phyloP scores from a whole-genome alignment of 192 early-diverging fungal genomes.

The Backusella parvicylindrica region DNA sequence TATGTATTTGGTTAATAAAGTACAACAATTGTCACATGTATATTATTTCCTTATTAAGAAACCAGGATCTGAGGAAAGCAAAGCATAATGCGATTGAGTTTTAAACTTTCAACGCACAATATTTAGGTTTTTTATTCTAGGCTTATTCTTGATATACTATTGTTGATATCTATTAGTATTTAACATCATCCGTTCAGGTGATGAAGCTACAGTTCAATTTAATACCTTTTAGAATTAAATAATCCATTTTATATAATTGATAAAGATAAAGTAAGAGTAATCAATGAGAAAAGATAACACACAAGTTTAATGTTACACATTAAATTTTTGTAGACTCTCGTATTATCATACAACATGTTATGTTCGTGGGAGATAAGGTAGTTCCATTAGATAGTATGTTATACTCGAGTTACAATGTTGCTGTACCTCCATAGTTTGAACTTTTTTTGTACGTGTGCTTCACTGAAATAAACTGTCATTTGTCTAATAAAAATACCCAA shows the following conservation, averaged over 20 bases:
- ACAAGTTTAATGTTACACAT: not conserved
- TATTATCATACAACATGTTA: not conserved
- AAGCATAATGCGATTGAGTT: not conserved
- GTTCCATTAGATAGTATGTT: not conserved
- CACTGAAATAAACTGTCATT: not conserved
- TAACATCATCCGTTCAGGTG: not conserved
- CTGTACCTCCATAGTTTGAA: not conserved
- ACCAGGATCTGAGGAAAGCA: not conserved
- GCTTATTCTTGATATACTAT: not conserved
- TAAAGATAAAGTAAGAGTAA: not conserved
- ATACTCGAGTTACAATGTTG: not conserved
- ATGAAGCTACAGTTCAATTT: not conserved
- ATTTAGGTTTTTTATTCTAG: not conserved
- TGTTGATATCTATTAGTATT: not conserved
- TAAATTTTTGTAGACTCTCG: not conserved
- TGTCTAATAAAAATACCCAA: conserved; percentile 1
- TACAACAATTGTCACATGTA: not conserved
- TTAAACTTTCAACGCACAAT: not conserved
- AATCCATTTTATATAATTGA: not conserved
- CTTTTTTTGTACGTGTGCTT: not conserved
- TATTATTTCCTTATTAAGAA: not conserved
- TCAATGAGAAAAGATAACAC: not conserved
- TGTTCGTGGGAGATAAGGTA: conserved; percentile 1
- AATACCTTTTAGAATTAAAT: not conserved
- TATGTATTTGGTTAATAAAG: not conserved